phyloP scores from a whole-genome alignment of 345 rosid genomes.

The Punica granatum region DNA sequence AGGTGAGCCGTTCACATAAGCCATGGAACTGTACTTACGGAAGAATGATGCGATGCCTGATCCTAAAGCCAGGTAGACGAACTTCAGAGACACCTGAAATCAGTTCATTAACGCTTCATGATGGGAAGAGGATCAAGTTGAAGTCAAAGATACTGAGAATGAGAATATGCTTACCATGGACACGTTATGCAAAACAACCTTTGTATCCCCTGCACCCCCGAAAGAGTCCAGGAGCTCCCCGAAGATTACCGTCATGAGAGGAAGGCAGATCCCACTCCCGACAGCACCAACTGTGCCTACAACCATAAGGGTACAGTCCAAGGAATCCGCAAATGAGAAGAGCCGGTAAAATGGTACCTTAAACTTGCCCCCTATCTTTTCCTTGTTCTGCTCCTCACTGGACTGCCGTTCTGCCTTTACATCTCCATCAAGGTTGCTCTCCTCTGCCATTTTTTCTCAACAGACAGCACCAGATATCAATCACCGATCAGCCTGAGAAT shows the following conservation, averaged over 20 bases:
- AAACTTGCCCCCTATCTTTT: conserved; percentile 9
- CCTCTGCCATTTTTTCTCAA: conserved; percentile 9
- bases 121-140: not conserved
- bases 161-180: conserved; percentile 18
- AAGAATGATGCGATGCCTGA: conserved; percentile 12
- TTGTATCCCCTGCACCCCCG: conserved; percentile 10
- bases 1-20: not conserved
- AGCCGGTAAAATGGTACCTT: conserved; percentile 25
- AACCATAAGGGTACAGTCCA: conserved; percentile 18
- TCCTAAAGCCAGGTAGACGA: conserved; percentile 13
- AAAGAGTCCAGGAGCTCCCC: conserved; percentile 20
- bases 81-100: conserved; percentile 14
- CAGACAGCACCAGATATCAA: not conserved
- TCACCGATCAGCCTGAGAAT: too few relatives aligned
- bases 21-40: conserved; percentile 8
- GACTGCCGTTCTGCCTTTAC: not conserved
- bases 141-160: not conserved
- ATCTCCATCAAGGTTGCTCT: conserved; percentile 4
- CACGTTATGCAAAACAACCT: conserved; percentile 9
- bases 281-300: conserved; percentile 21
- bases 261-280: conserved; percentile 20
- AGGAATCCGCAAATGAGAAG: conserved; percentile 24
- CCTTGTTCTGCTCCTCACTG: not conserved
- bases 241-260: conserved; percentile 16
- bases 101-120: not conserved